Evolutionary conservation across 805 yeast species (phyloP).

Genomic region (Starmerella vaccinii): DNA sequence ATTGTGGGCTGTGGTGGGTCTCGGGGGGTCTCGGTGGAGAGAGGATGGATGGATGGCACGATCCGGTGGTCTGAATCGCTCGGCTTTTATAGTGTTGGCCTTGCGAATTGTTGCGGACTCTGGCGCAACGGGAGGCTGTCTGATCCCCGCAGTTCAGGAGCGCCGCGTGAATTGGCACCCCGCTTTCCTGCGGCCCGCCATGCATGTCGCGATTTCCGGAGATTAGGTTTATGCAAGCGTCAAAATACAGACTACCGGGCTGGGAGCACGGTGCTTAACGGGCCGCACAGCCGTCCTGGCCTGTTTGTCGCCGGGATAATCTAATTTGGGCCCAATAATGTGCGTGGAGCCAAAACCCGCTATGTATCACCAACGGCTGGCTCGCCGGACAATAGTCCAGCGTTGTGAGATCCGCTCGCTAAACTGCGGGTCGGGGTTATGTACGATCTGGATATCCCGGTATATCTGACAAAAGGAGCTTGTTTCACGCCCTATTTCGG

Average conservation of each 20-base stretch:
- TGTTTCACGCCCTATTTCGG: background rate
- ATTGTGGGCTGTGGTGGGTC: background rate
- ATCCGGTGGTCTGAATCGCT: background rate
- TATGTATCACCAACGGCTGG: background rate
- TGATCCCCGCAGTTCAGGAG: background rate
- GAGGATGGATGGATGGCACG: background rate
- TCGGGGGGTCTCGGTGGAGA: background rate
- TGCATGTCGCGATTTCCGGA: slow-evolving; percentile 1
- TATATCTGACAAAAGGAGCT: background rate
- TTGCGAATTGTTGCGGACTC: background rate
- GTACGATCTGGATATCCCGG: background rate
- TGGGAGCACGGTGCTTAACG: too few species aligned
- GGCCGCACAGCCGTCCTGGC: background rate
- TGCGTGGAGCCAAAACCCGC: background rate
- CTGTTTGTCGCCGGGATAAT: background rate
- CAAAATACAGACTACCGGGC: background rate
- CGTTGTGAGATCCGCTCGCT: background rate
- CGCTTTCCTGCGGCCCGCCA: background rate
- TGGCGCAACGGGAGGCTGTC: background rate
- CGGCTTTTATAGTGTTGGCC: background rate
- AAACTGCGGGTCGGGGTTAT: background rate
- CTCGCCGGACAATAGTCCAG: background rate
- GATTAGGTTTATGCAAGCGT: background rate
- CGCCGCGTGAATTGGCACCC: background rate
- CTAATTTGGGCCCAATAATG: background rate